phyloP scores from a whole-genome alignment of 2,329 filamentous ascomycete genomes.

The Calonectria crousiana region DNA sequence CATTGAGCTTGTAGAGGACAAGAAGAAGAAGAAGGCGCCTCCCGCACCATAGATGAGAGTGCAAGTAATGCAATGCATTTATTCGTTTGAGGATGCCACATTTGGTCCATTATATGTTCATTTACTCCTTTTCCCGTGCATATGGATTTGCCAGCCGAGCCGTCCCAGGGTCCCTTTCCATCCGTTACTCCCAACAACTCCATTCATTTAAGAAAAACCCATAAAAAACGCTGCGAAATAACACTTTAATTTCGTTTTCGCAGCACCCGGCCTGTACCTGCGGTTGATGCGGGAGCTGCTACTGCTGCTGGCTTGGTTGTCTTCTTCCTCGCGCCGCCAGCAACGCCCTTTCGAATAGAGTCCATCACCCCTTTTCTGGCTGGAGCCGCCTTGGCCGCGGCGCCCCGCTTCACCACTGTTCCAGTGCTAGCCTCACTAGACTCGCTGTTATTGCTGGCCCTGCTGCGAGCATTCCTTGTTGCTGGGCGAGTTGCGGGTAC shows the following conservation, averaged over 20 bases:
- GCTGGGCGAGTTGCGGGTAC: constrained; percentile 52
- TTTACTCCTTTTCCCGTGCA: constrained; percentile 30
- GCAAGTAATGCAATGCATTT: constrained; percentile 29
- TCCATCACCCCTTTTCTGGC: constrained; percentile 66
- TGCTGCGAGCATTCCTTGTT: constrained; percentile 61
- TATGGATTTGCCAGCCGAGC: constrained; percentile 30
- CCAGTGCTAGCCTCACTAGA: constrained; percentile 73
- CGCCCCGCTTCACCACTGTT: constrained; percentile 72
- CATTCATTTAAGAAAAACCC: constrained; percentile 29
- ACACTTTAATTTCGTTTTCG: constrained; percentile 62
- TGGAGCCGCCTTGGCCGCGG: constrained; percentile 51
- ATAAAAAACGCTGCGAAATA: neutral
- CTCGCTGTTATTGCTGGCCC: constrained; percentile 71
- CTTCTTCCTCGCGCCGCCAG: constrained; percentile 63
- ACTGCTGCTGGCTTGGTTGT: constrained; percentile 53
- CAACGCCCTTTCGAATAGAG: constrained; percentile 65
- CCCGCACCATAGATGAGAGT: constrained; percentile 34
- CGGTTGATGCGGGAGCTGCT: constrained; percentile 55
- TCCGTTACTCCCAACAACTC: constrained; percentile 35
- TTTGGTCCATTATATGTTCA: constrained; percentile 35
- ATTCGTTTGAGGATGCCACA: constrained; percentile 34
- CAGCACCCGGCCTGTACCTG: constrained; percentile 65
- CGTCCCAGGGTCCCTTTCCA: constrained; percentile 29
- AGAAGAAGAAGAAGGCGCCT: constrained; percentile 79
- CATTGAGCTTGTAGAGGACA: constrained; percentile 94